Evolutionary conservation across 2,329 filamentous ascomycete genomes (phyloP).

Genomic region (Raffaelea arxii): DNA sequence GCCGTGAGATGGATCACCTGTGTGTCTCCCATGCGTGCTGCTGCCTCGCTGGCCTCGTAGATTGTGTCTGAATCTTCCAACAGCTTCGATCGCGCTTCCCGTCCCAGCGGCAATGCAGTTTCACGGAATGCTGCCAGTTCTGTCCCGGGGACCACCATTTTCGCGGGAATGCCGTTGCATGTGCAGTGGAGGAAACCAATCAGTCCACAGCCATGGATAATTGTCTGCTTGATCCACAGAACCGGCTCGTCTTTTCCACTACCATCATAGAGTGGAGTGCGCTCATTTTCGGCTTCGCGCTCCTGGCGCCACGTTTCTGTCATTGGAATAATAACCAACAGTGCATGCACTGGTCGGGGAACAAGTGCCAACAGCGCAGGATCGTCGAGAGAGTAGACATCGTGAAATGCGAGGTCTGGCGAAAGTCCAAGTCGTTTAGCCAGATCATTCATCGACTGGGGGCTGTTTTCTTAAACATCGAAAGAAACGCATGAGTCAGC

Average conservation of each 20-base stretch:
- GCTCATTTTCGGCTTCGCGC: constrained; percentile 45
- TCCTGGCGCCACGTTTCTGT: constrained; percentile 27
- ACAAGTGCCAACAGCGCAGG: constrained; percentile 65
- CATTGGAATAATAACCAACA: constrained; percentile 72
- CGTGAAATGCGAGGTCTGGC: constrained; percentile 59
- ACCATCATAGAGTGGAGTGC: constrained; percentile 44
- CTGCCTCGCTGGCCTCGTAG: constrained; percentile 63
- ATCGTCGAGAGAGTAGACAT: constrained; percentile 74
- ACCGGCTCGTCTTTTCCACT: constrained; percentile 48
- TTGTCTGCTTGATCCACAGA: constrained; percentile 79
- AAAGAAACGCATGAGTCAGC: too few relatives aligned
- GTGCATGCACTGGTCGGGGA: constrained; percentile 64
- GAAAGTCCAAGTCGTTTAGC: constrained; percentile 64
- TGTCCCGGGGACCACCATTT: constrained; percentile 41
- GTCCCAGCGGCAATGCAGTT: constrained; percentile 50
- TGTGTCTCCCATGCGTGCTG: constrained; percentile 60
- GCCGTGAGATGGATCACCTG: constrained; percentile 41
- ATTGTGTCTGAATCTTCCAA: constrained; percentile 62
- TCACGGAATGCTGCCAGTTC: constrained; percentile 49
- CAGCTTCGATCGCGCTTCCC: constrained; percentile 54
- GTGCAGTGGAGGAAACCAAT: constrained; percentile 68
- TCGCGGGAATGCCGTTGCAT: constrained; percentile 55
- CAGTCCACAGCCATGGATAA: constrained; percentile 71
- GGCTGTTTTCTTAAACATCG: constrained; percentile 61
- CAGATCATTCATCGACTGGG: constrained; percentile 66